Conservation (phyloP, 169 alveolate species). For the Sarcocystis neurona region DNA sequence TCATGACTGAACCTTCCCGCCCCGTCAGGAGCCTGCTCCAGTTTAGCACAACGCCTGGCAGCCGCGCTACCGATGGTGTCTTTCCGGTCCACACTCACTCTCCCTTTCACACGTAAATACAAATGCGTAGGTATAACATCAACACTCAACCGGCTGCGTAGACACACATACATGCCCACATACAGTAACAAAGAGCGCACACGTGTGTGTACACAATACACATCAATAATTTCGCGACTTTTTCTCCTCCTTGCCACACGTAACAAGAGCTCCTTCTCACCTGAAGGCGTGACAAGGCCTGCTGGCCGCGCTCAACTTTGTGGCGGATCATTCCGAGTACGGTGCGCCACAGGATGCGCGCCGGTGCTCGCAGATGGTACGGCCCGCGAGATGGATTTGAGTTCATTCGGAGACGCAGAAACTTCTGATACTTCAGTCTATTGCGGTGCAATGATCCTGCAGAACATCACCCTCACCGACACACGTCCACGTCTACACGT, state of each 20-base stretch:
- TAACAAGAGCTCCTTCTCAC: constrained; percentile 77
- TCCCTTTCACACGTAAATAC: too few relatives aligned
- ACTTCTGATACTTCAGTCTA: constrained; percentile 90
- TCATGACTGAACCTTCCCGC: too few relatives aligned
- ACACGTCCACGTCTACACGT: too few relatives aligned
- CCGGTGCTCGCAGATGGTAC: constrained; percentile 96
- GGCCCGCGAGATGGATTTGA: constrained; percentile 97
- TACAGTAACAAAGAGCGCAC: neutral
- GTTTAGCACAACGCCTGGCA: too few relatives aligned
- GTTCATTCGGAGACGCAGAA: constrained; percentile 93
- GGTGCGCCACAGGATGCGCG: constrained; percentile 96
- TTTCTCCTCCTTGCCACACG: constrained; percentile 70
- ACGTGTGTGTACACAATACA: neutral
- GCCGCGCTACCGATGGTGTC: too few relatives aligned
- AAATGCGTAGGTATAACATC: too few relatives aligned
- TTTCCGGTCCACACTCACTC: too few relatives aligned
- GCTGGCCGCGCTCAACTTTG: constrained; percentile 97
- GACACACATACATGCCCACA: neutral
- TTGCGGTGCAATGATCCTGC: constrained; percentile 63
- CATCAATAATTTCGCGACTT: neutral
- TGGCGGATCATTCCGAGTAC: constrained; percentile 99
- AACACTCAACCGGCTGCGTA: too few relatives aligned
- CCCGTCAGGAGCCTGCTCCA: too few relatives aligned
- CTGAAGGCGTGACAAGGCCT: constrained; percentile 94
- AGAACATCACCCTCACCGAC: too few relatives aligned